Evolutionary conservation across 2,329 filamentous ascomycete genomes (phyloP), one percentile per base, ranked within the genome.

Genomic region (Neoarthrinium moseri): DNA sequence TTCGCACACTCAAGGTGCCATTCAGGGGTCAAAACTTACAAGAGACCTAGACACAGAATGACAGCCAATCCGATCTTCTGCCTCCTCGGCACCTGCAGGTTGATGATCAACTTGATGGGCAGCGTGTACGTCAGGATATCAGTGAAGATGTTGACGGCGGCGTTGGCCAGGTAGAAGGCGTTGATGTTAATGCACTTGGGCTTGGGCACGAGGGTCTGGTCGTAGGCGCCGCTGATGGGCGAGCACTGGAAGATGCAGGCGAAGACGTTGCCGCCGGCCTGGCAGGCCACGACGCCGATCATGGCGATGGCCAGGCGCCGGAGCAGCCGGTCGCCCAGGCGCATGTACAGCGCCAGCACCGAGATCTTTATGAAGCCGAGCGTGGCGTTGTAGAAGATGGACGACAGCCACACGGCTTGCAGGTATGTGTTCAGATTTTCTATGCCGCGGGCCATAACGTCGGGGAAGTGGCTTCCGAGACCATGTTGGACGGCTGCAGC

Each of bases 361-460:
- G 72, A 75, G 22, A 68, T 62, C 53, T 77, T 76, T 57, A 75
- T 62, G 54, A 74, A 74, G 17, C 71, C 71, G 4, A 74, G 59
- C 26, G 60, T 64, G 29, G 71, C 65, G 18, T 73, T 70, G 52
- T 76, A 76, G 58, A 75, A 72, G 52, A 74, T 69, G 17, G 72
- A 71, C 50, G 63, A 72, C 34, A 67, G 56, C 67, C 72, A 75
- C 26, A 73, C 67, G 5, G 48, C 48, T 35, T 54, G 49, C 8
- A 30, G n/a, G 41, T 58, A 57, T 5, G 45, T 18, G 6, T 49
- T 49, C 45, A 52, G 37, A 48, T 57, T 55, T 12, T 43, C 27
- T 11, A n/a, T 38, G 3, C 46, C 48, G 20, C 32, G 29, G 3
- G 33, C 68, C 12, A 51, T 56, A 1, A 60, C 46, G 4, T 18